Conservation (phyloP, 2,329 filamentous ascomycete species). For the Fusarium redolens region DNA sequence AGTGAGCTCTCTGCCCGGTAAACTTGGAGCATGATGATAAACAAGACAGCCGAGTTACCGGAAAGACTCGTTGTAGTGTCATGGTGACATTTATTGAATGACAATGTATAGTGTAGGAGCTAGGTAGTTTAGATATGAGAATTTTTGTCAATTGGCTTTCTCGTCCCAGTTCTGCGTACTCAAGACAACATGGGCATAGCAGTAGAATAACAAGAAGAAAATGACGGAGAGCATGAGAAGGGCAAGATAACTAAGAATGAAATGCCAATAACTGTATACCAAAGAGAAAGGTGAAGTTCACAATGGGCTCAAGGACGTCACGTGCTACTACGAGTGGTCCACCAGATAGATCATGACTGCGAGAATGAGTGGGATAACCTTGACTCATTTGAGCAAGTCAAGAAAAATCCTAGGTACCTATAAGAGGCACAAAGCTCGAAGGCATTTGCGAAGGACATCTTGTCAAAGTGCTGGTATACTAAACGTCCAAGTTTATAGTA, state of each 20-base stretch:
- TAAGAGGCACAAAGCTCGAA: too few relatives aligned
- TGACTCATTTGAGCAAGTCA: not conserved
- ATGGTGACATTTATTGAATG: not conserved
- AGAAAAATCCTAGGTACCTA: not conserved
- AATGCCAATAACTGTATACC: not conserved
- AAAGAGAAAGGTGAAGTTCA: not conserved
- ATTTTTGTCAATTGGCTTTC: not conserved
- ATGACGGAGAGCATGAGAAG: not conserved
- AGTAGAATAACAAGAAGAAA: not conserved
- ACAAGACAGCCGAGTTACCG: not conserved
- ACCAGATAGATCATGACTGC: conserved; percentile 4
- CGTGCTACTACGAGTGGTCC: conserved; percentile 24
- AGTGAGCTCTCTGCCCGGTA: not conserved
- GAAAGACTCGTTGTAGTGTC: not conserved
- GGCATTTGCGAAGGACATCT: not conserved
- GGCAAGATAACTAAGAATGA: not conserved
- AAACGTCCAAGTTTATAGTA: not conserved
- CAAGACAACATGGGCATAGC: not conserved
- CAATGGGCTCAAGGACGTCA: not conserved
- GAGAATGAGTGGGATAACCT: not conserved
- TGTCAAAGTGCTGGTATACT: too few relatives aligned
- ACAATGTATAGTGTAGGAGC: not conserved
- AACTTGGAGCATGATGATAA: not conserved
- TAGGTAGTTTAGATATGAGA: not conserved
- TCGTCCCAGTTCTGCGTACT: not conserved